Conservation (phyloP, 306 rosid species). For the Casuarina cunninghamiana region DNA sequence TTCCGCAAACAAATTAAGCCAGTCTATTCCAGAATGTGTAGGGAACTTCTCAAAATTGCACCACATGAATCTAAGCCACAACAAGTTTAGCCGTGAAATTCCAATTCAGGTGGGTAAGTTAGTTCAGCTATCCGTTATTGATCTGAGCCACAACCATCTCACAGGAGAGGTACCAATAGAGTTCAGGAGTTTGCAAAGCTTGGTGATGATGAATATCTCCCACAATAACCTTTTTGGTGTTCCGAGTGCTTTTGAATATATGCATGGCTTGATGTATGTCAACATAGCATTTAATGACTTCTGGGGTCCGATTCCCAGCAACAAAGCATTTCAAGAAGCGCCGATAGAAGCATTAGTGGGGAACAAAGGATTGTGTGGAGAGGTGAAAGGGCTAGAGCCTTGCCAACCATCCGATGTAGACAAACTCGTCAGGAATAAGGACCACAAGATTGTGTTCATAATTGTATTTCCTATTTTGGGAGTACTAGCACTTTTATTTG, state of each 20-base stretch:
- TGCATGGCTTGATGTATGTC: slow-evolving; percentile 7
- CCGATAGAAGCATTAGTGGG: neutral
- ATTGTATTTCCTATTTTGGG: slow-evolving; percentile 16
- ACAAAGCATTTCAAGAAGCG: slow-evolving; percentile 13
- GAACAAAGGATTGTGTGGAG: slow-evolving; percentile 25
- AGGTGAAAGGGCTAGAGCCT: slow-evolving; percentile 8
- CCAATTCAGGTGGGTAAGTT: slow-evolving; percentile 8
- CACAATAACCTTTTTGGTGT: slow-evolving; percentile 19
- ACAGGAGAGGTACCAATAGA: slow-evolving; percentile 2
- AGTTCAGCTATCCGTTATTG: neutral
- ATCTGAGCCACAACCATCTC: slow-evolving; percentile 15
- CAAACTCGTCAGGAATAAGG: neutral
- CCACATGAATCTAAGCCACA: slow-evolving; percentile 21
- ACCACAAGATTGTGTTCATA: neutral
- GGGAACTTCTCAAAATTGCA: neutral
- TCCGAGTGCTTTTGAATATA: slow-evolving; percentile 4
- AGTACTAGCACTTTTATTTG: neutral
- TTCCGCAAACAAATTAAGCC: slow-evolving; percentile 1
- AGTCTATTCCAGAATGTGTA: neutral
- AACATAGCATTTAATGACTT: slow-evolving; percentile 23
- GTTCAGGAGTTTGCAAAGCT: slow-evolving; percentile 1
- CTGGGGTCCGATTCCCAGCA: slow-evolving; percentile 21
- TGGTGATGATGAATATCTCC: slow-evolving; percentile 13
- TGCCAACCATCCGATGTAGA: neutral
- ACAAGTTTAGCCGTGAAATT: slow-evolving; percentile 7